A percentile compares a stretch with the other conserved stretches of the same genome.
These are phyloP conservation scores for Carallia brachiata DNA, from an alignment of 345 rosid genomes.

Conservation along the genomic window DNA sequence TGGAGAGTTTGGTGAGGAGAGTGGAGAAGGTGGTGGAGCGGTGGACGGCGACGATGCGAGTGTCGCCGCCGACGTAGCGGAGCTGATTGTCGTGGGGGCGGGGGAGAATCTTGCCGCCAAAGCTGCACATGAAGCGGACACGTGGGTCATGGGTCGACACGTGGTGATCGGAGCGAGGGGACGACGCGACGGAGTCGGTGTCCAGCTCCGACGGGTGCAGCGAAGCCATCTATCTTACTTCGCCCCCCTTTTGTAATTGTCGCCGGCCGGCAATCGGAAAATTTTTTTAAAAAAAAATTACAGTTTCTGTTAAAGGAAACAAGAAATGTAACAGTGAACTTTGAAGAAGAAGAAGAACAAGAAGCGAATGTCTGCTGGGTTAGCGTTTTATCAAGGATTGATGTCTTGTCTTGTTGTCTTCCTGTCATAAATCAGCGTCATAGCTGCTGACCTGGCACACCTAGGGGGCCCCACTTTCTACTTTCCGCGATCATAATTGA, in stretches of 20 bases:
- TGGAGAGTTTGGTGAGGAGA: conserved; percentile 67
- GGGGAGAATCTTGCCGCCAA: conserved; percentile 92
- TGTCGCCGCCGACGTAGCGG: conserved; percentile 93
- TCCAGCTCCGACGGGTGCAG: conserved; percentile 64
- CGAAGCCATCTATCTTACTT: conserved; percentile 43
- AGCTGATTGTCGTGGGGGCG: conserved; percentile 94
- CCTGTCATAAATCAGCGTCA: neutral
- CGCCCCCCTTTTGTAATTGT: neutral
- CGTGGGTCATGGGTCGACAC: conserved; percentile 36
- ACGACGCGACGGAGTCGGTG: conserved; percentile 60
- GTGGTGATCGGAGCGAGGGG: conserved; percentile 74
- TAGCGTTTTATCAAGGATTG: neutral
- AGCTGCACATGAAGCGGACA: conserved; percentile 92
- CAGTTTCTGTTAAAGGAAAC: neutral
- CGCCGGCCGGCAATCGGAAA: neutral
- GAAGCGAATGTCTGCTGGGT: neutral
- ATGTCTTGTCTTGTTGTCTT: neutral
- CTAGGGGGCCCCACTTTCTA: neutral
- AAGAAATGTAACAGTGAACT: neutral
- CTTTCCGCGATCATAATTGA: too few relatives aligned
- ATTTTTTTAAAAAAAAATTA: neutral
- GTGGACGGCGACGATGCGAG: conserved; percentile 78
- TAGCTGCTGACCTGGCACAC: conserved; percentile 9
- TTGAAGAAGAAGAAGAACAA: neutral
- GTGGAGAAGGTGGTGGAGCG: conserved; percentile 62